Base-by-base conservation (phyloP, 2,329 filamentous ascomycete genomes). In the Paracorniculantispora psalliotae region DNA sequence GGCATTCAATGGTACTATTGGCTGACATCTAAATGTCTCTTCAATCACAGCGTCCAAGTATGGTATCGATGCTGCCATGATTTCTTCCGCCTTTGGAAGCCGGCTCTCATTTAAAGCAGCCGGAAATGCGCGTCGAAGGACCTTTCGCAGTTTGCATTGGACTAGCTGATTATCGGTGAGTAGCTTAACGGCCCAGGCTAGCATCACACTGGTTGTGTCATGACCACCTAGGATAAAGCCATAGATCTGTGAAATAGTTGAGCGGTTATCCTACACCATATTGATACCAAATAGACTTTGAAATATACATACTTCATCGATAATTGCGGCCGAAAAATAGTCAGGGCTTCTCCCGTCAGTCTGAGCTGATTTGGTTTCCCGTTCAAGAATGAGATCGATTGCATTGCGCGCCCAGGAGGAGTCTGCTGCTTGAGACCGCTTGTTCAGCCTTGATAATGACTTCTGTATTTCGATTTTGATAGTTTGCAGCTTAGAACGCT, bases 21-120 rank as follows among this genome's bases (percentile, higher is more conserved):
- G 65, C 5, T 67, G 65, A n/a, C 62, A 66, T 1, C 75, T 69
- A 2, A 75, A 61, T 0, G 68, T 66, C 61, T 77, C 74, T 59
- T 74, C 71, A 33, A 76, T 63, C 7, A 71, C 66, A 9, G 73
- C 73, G 21, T 76, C 73, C 12, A 76, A 64, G 61, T 73, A 75
- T 1, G 71, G 70, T 1, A 73, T 59, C 3, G 66, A 63, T 1
- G 63, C 56, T 2, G 48, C 48, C 0, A 63, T 62, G 15, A 76
- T 67, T 61, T 75, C 73, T 1, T 62, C 43, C 26, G 67, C 64
- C 0, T 65, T 67, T 4, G 73, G 73, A 23, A 57, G 60, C 4
- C 73, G 68, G 3, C 55, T 49, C 3, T 65, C 66, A 0, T 49
- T 41, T 0, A 54, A 13, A 0, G 72, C 72, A 0, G 52, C 44